A percentile compares a stretch with the other conserved stretches of the same genome.
These are phyloP conservation scores for Amesomyces nigricolor DNA, from an alignment of 2,329 filamentous ascomycete species.

Conservation along the genomic window DNA sequence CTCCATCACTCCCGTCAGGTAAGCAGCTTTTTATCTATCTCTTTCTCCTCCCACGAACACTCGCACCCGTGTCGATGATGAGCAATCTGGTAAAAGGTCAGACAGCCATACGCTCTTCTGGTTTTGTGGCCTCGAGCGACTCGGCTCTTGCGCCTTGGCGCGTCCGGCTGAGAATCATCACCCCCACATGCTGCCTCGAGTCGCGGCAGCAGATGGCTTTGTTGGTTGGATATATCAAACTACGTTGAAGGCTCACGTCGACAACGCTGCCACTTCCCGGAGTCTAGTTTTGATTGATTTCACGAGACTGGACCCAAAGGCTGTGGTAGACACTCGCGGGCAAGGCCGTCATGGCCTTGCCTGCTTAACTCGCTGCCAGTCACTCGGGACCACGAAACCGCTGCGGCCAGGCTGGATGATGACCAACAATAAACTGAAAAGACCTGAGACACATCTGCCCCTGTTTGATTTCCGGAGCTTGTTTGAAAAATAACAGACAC, in stretches of 20 bases:
- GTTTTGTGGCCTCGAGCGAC: slow-evolving; percentile 30
- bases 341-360: slow-evolving; percentile 6
- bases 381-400: slow-evolving; percentile 39
- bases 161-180: slow-evolving; percentile 19
- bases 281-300: slow-evolving; percentile 42
- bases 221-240: slow-evolving; percentile 24
- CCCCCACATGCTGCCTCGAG: slow-evolving; percentile 18
- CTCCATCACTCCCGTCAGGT: slow-evolving; percentile 5
- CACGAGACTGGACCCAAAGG: slow-evolving; percentile 50
- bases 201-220: slow-evolving; percentile 17
- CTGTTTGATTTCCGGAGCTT: slow-evolving; percentile 4
- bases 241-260: slow-evolving; percentile 20
- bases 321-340: slow-evolving; percentile 24
- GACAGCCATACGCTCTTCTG: slow-evolving; percentile 37
- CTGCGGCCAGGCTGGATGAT: slow-evolving; percentile 45
- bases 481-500: slow-evolving; percentile 7
- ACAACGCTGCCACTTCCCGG: slow-evolving; percentile 43
- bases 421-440: slow-evolving; percentile 62
- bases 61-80: slow-evolving; percentile 37
- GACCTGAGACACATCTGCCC: slow-evolving; percentile 56
- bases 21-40: slow-evolving; percentile 7
- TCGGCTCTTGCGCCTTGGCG: slow-evolving; percentile 25
- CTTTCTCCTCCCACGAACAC: neutral
- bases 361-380: slow-evolving; percentile 10
- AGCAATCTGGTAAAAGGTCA: slow-evolving; percentile 44